These are phyloP conservation scores for Globomyces pollinis-pini DNA, from an alignment of 192 early-diverging fungal species.

Conservation along the genomic window DNA sequence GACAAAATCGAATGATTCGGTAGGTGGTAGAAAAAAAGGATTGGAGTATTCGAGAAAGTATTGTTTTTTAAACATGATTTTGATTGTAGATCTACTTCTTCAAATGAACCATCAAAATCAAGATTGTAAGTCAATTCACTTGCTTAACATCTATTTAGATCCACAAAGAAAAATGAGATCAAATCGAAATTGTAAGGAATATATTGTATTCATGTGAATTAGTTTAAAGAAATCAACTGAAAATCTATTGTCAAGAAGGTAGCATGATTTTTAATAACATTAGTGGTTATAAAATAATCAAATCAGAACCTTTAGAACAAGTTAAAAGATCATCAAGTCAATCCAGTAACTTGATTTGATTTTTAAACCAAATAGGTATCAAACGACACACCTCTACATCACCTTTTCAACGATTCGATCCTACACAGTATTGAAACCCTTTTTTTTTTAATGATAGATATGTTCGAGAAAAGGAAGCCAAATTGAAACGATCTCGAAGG, in stretches of 20 bases:
- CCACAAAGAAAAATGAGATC: neutral
- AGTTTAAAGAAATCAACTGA: neutral
- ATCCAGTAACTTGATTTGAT: neutral
- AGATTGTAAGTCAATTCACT: neutral
- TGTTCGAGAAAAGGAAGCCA: constrained; percentile 16
- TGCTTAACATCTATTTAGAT: neutral
- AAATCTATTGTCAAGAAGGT: neutral
- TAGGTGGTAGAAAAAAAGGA: no score
- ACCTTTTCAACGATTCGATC: constrained; percentile 23
- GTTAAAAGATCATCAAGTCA: neutral
- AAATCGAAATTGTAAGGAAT: neutral
- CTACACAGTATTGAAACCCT: constrained; percentile 15
- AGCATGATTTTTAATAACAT: neutral
- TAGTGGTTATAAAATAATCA: neutral
- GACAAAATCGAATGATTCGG: no score
- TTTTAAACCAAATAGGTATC: neutral
- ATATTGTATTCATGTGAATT: neutral
- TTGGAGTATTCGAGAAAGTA: no score
- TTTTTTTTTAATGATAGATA: constrained; percentile 3
- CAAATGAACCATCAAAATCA: neutral
- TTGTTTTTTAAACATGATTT: no score
- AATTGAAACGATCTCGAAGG: constrained; percentile 7
- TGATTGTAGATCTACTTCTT: neutral
- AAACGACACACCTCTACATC: neutral
- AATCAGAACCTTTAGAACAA: constrained; percentile 4